These are phyloP conservation scores for Chrysochromulina tobinii DNA, from an alignment of 78 protist species.

Conservation along the genomic window DNA sequence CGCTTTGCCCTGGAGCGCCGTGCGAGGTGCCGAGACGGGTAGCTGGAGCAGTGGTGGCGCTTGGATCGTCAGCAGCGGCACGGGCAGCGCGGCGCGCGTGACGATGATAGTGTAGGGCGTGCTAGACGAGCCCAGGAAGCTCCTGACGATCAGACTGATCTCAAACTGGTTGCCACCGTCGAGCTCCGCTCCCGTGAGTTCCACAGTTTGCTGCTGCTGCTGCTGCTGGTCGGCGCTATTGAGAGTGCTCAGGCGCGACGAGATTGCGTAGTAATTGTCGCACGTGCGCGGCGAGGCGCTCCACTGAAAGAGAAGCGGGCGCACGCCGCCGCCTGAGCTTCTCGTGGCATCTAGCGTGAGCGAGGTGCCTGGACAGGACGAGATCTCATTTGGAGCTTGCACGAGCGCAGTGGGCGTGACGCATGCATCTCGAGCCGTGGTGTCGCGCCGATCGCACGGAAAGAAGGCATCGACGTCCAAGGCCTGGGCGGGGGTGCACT, in stretches of 20 bases:
- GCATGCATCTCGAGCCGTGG: neutral
- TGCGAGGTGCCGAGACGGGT: neutral
- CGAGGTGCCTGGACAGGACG: neutral
- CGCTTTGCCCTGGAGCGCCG: neutral
- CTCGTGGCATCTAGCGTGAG: neutral
- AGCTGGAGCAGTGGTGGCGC: neutral
- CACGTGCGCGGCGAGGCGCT: neutral
- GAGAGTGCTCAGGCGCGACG: neutral
- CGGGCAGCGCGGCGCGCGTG: neutral
- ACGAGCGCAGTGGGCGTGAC: neutral
- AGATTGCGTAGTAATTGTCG: neutral
- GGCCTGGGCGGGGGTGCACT: neutral
- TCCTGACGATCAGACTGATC: neutral
- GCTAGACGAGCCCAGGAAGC: neutral
- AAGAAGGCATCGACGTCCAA: neutral
- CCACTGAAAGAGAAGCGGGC: neutral
- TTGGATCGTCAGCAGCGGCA: neutral
- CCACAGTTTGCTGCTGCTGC: neutral
- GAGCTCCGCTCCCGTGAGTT: neutral
- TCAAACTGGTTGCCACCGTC: neutral
- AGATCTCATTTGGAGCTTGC: neutral
- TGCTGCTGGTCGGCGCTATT: neutral
- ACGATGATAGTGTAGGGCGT: neutral
- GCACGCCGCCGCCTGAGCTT: neutral
- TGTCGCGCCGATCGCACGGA: neutral